Percentiles rank a stretch among this genome's conserved stretches.
phyloP scores from a whole-genome alignment of 2,329 filamentous ascomycete species.

The Colletotrichum sublineola region DNA sequence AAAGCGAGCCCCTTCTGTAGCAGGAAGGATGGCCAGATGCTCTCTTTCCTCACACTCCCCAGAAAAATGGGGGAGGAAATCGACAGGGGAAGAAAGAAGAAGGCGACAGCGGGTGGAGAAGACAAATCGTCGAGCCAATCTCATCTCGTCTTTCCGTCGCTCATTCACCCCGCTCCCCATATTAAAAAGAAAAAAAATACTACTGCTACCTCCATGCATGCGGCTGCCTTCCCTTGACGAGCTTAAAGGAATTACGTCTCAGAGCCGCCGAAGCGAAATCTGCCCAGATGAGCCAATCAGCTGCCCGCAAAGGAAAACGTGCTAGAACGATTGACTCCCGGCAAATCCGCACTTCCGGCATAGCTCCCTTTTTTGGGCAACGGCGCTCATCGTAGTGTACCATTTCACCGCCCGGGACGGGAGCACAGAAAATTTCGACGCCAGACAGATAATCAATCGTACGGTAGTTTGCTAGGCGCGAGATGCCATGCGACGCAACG shows the following conservation, averaged over 20 bases:
- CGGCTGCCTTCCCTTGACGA: slow-evolving; percentile 8
- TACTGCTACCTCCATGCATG: slow-evolving; percentile 7
- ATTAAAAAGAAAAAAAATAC: not conserved
- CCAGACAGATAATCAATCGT: slow-evolving; percentile 19
- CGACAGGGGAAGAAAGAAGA: slow-evolving; percentile 4
- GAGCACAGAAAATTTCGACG: not conserved
- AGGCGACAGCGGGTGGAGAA: not conserved
- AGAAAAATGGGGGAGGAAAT: slow-evolving; percentile 10
- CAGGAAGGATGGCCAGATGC: slow-evolving; percentile 4
- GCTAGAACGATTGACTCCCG: slow-evolving; percentile 43
- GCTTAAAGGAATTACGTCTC: slow-evolving; percentile 36
- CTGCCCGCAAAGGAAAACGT: slow-evolving; percentile 29
- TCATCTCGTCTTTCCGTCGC: slow-evolving; percentile 5
- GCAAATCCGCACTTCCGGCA: slow-evolving; percentile 42
- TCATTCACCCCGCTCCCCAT: slow-evolving; percentile 9
- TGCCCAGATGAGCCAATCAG: slow-evolving; percentile 38
- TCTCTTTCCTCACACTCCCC: slow-evolving; percentile 14
- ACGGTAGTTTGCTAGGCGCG: slow-evolving; percentile 12
- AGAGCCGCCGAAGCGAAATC: slow-evolving; percentile 13
- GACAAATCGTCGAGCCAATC: slow-evolving; percentile 20
- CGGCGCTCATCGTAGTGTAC: not conserved
- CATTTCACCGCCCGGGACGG: slow-evolving; percentile 1
- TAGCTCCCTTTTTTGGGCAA: not conserved
- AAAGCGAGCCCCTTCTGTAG: slow-evolving; percentile 9
- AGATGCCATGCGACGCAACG: not conserved